These are phyloP conservation scores for Salix exigua DNA, from an alignment of 345 rosid genomes.

Conservation along the genomic window DNA sequence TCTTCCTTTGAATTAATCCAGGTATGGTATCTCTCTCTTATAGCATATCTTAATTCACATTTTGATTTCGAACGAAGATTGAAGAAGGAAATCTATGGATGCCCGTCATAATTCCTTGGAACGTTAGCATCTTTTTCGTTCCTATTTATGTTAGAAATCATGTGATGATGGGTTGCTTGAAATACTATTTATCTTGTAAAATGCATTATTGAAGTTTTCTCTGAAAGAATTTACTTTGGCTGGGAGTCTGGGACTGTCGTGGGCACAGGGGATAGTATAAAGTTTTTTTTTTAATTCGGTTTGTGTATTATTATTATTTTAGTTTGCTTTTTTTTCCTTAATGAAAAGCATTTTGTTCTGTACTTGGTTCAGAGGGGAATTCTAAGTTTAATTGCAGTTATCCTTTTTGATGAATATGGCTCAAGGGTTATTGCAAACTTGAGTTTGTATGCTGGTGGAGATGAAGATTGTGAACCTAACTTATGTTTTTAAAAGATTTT, in stretches of 20 bases:
- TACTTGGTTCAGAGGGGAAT: background rate
- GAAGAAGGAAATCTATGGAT: background rate
- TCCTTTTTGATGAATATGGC: background rate
- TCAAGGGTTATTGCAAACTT: background rate
- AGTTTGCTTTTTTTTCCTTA: background rate
- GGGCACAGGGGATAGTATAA: too few species aligned
- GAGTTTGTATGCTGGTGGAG: background rate
- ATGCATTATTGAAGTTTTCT: background rate
- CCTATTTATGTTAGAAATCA: background rate
- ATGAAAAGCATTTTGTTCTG: background rate
- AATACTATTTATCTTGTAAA: too few species aligned
- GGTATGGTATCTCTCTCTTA: slow-evolving; percentile 1
- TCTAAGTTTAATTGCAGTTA: background rate
- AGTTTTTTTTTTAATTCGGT: too few species aligned
- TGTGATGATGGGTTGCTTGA: background rate
- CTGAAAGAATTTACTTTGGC: background rate
- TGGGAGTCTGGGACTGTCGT: too few species aligned
- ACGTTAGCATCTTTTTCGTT: too few species aligned
- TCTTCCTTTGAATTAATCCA: background rate
- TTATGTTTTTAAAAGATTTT: background rate
- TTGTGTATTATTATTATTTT: background rate
- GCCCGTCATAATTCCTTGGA: background rate
- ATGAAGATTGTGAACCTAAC: background rate
- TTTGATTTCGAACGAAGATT: background rate
- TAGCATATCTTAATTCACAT: background rate